Evolutionary conservation across 1,139 yeast genomes (phyloP).

Genomic region (Pichia sp.): DNA sequence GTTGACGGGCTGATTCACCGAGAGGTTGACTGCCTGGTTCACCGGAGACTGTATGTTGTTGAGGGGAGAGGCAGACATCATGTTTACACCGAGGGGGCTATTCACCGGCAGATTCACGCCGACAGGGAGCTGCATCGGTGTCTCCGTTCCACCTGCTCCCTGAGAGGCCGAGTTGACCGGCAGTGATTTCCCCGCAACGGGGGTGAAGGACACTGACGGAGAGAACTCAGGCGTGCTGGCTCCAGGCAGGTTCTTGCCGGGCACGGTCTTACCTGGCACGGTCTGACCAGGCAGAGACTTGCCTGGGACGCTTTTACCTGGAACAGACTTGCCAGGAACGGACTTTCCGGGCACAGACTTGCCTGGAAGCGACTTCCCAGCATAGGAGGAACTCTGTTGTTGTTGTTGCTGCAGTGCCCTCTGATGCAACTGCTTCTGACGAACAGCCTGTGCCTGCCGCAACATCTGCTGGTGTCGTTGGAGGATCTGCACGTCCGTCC

Average conservation of each 20-base stretch:
- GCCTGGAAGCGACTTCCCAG: slow-evolving; percentile 13
- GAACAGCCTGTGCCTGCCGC: slow-evolving; percentile 27
- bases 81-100: background rate
- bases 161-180: slow-evolving; percentile 5
- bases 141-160: background rate
- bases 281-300: slow-evolving; percentile 7
- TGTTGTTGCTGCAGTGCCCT: slow-evolving; percentile 8
- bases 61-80: background rate
- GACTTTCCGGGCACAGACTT: slow-evolving; percentile 4
- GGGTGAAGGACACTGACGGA: background rate
- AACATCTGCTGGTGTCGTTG: slow-evolving; percentile 32
- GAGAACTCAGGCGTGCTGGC: background rate
- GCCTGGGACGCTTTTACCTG: slow-evolving; percentile 9
- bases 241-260: slow-evolving; percentile 10
- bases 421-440: slow-evolving; percentile 28
- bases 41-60: background rate
- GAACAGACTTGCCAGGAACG: slow-evolving; percentile 7
- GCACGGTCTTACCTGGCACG: slow-evolving; percentile 5
- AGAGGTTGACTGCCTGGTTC: background rate
- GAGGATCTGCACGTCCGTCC: slow-evolving; percentile 29
- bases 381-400: background rate
- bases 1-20: slow-evolving; percentile 7
- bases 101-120: slow-evolving; percentile 3
- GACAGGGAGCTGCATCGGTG: slow-evolving; percentile 1
- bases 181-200: slow-evolving; percentile 6